Base-by-base conservation (phyloP, 805 yeast genomes). In the Candida golubevii region DNA sequence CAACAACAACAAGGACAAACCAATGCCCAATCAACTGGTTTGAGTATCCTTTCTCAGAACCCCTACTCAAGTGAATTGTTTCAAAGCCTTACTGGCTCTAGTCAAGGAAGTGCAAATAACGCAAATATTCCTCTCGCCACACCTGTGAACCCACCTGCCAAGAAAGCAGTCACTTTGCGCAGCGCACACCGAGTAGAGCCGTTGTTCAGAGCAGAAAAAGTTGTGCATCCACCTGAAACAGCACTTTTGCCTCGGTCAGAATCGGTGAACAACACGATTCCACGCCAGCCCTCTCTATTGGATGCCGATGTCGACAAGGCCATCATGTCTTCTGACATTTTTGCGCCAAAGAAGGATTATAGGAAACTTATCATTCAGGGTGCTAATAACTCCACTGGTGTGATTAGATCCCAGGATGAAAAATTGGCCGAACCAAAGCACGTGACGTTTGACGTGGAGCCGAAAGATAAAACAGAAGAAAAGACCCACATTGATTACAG, bases 21-120 rank as follows among this genome's bases (percentile, higher is more conserved):
- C 14, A 36, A 27, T 8, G 26, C 13, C 29, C 43, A 27, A 35
- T 23, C 39, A 10, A 28, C 44, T 13, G 47, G 41, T 8, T 44
- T 46, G 26, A 67, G 59, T 46, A 60, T 69, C 42, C 59, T 53
- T 38, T 54, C 68, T 2, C 66, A 61, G 42, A 66, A 84, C 59
- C 96, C 97, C 36, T 90, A 87, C 59, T 75, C 79, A 38, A 82
- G 83, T 54, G 85, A 89, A 6, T 68, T 90, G 41, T 88, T 86
- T 51, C 70, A 65, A 44, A 67, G 73, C 41, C 61, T 72, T 36
- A 60, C 67, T 3, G 67, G 65, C 3, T 49, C 61, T 8, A 67
- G 66, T 8, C 46, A 35, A 14, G 45, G 28, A 46, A 45, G 18
- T 28, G 44, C 36, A 32, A 33, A 45, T n/a, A 35, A 41, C 14